Evolutionary conservation across 257 asterid genomes (phyloP), one percentile per base, ranked within the genome.

Genomic region (Rhazya stricta): DNA sequence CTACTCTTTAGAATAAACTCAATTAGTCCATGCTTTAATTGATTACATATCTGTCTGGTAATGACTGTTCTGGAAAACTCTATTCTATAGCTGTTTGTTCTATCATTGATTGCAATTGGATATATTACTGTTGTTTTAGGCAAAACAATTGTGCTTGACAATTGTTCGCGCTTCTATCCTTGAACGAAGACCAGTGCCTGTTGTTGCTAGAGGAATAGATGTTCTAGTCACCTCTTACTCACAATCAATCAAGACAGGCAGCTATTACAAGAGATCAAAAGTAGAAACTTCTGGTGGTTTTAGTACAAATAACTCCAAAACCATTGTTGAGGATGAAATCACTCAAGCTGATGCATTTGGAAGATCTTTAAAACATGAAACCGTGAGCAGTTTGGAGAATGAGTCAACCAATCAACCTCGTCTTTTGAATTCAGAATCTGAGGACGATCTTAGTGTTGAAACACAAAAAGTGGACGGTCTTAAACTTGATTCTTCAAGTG

Each of bases 141-240:
- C 97, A 69, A 94, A 92, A 83, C 89, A 86, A 50, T 84, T 92
- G 84, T 89, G 96, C 82, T 83, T 94, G 87, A 76, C 81, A 25
- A 84, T 91, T 46, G 78, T 82, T 68, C 88, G 92, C 77, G 81
- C 94, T 56, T 78, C 81, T 81, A 90, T 94, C 74, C 88, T 94
- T 79, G 99, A 94, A 84, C 81, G 98, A 78, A 90, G 92, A 82
- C 96, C 98, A 29, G 84, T 92, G 30, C 76, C 94, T 21, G 67
- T 85, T 76, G 97, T 92, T 66, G 77, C 94, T 67, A 86, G 76
- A 85, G 97, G 90, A 56, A 83, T 94, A 66, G 87, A 85, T 79
- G 84, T 88, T 53, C 68, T 89, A 62, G 83, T 88, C 75, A 78
- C 83, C 67, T 76, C 87, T 57, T 89, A 84, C 77, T 74, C 87